These are phyloP conservation scores for Sonneratia caseolaris DNA, from an alignment of 345 rosid species.

Conservation along the genomic window DNA sequence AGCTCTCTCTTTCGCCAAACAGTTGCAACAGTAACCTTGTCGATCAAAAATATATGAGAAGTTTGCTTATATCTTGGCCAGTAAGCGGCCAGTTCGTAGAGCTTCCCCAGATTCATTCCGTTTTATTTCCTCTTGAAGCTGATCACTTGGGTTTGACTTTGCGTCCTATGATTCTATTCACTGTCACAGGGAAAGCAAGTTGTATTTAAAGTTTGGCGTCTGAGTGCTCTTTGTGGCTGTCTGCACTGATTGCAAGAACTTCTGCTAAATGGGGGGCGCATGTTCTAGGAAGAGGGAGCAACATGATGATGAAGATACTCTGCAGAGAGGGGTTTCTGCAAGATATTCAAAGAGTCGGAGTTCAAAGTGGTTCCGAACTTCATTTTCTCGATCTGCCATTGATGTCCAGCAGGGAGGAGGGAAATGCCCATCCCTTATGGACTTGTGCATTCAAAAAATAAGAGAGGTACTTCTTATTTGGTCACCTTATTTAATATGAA, in stretches of 20 bases:
- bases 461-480: constrained; percentile 34
- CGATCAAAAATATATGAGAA: not conserved
- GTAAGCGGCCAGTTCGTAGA: not conserved
- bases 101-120: not conserved
- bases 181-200: constrained; percentile 17
- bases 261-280: constrained; percentile 77
- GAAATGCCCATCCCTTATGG: constrained; percentile 63
- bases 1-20: no score
- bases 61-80: not conserved
- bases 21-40: no score
- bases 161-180: constrained; percentile 8
- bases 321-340: constrained; percentile 43
- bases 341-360: constrained; percentile 61
- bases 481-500: not conserved
- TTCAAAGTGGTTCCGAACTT: constrained; percentile 76
- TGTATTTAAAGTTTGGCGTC: constrained; percentile 12
- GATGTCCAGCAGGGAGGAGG: constrained; percentile 31
- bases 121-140: not conserved
- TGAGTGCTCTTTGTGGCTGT: constrained; percentile 9
- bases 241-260: constrained; percentile 12
- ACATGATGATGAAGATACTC: constrained; percentile 40
- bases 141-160: constrained; percentile 3
- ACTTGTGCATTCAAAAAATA: constrained; percentile 52
- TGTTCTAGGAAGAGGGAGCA: constrained; percentile 87
- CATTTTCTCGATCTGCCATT: constrained; percentile 44